Evolutionary conservation across 805 yeast species (phyloP), one percentile per base, ranked within the genome.

Genomic region (Metschnikowia kunwiensis): DNA sequence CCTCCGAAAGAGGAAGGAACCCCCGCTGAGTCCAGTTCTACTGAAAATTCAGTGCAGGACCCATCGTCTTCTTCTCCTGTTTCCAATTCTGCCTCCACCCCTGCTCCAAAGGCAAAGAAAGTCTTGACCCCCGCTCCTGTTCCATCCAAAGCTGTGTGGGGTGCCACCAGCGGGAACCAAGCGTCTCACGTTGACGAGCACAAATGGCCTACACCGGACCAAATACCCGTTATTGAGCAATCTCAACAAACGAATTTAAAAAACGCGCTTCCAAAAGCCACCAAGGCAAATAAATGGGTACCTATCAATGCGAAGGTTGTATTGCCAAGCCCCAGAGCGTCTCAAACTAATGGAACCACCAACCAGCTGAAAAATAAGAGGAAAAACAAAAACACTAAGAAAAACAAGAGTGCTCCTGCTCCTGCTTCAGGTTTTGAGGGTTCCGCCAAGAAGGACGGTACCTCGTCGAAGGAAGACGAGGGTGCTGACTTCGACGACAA

Each of bases 71-170:
- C 36, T 12, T 29, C 34, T 27, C 38, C 43, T 25, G 40, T 30
- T 19, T 32, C 44, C 23, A 42, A 29, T 7, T 13, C 42, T 16
- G 21, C 27, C n/a, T 35, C 33, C 10, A 32, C 50, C 12, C 30
- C 34, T 12, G 22, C 43, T 5, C 37, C 44, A 13, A 38, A 28
- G 32, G 57, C 54, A 31, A 62, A 61, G 50, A 65, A 64, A 39
- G 38, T 51, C 5, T 60, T 68, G 49, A 68, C 70, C 5, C 72
- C 74, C 4, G 74, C 74, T 7, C 74, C 74, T 1, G 71, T 68
- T 34, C 74, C 74, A 7, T 37, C 58, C 30, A 65, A 61, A 34
- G 61, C 68, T 11, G 74, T 61, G 7, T 68, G 74, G 74, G 70
- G 69, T 12, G 33, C 59, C 10, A 35, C 58, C 5, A 23, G 44